A percentile compares a stretch with the other conserved stretches of the same genome.
phyloP scores from a whole-genome alignment of 352 stramenopile genomes.

The Phytophthora vignae region DNA sequence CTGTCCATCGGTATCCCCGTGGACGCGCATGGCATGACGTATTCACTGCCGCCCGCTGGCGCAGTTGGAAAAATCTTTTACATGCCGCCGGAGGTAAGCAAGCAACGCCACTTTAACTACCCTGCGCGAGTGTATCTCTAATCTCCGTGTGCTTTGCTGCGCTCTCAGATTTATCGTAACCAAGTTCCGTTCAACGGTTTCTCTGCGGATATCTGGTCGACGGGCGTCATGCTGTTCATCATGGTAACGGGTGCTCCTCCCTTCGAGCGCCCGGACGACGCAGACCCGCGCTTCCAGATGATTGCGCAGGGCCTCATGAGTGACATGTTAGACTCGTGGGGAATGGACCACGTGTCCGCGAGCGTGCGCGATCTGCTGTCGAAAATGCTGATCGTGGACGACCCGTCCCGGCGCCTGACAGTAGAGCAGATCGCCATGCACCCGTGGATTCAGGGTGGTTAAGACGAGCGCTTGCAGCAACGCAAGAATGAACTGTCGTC shows the following conservation, averaged over 20 bases:
- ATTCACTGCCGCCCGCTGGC: constrained; percentile 79
- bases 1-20: constrained; percentile 87
- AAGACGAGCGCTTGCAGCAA: constrained; percentile 27
- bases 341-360: constrained; percentile 80
- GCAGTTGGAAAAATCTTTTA: constrained; percentile 92
- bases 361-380: constrained; percentile 79
- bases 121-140: constrained; percentile 5
- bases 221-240: constrained; percentile 95
- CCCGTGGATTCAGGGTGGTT: constrained; percentile 75
- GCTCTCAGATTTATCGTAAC: constrained; percentile 84
- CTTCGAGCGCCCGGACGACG: constrained; percentile 88
- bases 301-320: constrained; percentile 78
- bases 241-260: constrained; percentile 94
- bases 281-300: constrained; percentile 87
- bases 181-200: constrained; percentile 93
- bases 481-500: constrained; percentile 41
- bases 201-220: constrained; percentile 94
- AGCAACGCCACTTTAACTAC: neutral
- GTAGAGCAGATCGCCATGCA: constrained; percentile 88
- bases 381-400: constrained; percentile 87
- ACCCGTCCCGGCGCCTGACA: constrained; percentile 74
- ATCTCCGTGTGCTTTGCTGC: neutral
- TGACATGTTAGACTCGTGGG: constrained; percentile 90
- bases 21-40: constrained; percentile 86
- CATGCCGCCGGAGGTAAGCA: constrained; percentile 84